phyloP scores from a whole-genome alignment of 805 yeast genomes.

The Yarrowia keelungensis region DNA sequence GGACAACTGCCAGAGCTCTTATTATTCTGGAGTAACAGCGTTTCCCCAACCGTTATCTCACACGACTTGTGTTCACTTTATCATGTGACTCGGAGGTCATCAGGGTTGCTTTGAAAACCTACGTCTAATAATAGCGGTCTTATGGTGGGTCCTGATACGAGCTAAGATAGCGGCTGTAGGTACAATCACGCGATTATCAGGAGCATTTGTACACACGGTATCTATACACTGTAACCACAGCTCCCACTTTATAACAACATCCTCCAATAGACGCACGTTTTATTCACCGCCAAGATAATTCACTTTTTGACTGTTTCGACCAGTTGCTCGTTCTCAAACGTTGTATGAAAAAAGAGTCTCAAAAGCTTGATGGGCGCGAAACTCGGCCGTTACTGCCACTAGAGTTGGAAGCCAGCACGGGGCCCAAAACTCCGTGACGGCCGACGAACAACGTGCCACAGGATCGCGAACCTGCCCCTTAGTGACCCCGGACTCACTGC shows the following conservation, averaged over 20 bases:
- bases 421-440: neutral
- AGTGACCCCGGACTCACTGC: neutral
- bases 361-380: constrained; percentile 1
- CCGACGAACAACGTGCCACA: neutral
- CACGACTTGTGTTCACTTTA: neutral
- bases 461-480: neutral
- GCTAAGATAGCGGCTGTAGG: too few species aligned
- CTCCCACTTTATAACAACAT: too few species aligned
- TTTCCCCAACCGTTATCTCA: neutral
- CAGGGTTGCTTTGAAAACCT: constrained; percentile 11
- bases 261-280: neutral
- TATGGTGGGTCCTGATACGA: too few species aligned
- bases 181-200: too few species aligned
- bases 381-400: neutral
- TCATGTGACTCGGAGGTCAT: constrained; percentile 6
- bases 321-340: neutral
- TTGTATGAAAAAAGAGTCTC: neutral
- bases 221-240: too few species aligned
- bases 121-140: neutral
- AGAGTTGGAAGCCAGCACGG: neutral
- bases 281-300: neutral
- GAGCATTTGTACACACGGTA: too few species aligned
- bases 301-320: neutral
- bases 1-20: too few species aligned
- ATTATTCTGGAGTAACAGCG: too few species aligned